Evolutionary conservation across 148 eudicot genomes (phyloP).

Genomic region (Polygonum maritimum): DNA sequence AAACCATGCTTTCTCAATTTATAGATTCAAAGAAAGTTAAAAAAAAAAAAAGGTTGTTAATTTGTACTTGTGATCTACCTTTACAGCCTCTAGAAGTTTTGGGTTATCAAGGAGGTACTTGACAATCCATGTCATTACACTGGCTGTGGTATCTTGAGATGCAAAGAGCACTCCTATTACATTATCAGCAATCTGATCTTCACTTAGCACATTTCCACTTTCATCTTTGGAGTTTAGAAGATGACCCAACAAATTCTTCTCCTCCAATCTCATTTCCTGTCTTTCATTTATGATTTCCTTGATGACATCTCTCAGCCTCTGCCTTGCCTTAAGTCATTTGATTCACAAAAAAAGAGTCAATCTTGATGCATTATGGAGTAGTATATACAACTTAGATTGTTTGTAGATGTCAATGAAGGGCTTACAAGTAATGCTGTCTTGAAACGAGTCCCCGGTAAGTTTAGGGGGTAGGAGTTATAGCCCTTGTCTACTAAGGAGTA

Average conservation of each 20-base stretch:
- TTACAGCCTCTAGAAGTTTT: slow-evolving; percentile 35
- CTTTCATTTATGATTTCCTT: slow-evolving; percentile 24
- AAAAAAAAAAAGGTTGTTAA: not conserved
- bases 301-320: slow-evolving; percentile 21
- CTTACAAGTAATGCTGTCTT: slow-evolving; percentile 42
- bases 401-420: not conserved
- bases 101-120: slow-evolving; percentile 43
- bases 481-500: slow-evolving; percentile 35
- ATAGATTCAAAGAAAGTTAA: not conserved
- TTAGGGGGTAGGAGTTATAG: slow-evolving; percentile 42
- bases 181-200: slow-evolving; percentile 48
- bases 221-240: slow-evolving; percentile 27
- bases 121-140: slow-evolving; percentile 48
- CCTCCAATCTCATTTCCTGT: slow-evolving; percentile 21
- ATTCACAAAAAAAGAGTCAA: not conserved
- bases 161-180: slow-evolving; percentile 57
- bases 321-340: slow-evolving; percentile 25
- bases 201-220: slow-evolving; percentile 24
- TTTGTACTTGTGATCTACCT: slow-evolving; percentile 23
- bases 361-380: not conserved
- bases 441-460: slow-evolving; percentile 36
- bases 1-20: not conserved
- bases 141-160: slow-evolving; percentile 61
- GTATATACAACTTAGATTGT: not conserved
- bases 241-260: slow-evolving; percentile 28